A percentile compares a stretch with the other conserved stretches of the same genome.
These are phyloP conservation scores for Cyclotella choctawhatcheeana DNA, from an alignment of 108 stramenopile genomes.

Conservation along the genomic window DNA sequence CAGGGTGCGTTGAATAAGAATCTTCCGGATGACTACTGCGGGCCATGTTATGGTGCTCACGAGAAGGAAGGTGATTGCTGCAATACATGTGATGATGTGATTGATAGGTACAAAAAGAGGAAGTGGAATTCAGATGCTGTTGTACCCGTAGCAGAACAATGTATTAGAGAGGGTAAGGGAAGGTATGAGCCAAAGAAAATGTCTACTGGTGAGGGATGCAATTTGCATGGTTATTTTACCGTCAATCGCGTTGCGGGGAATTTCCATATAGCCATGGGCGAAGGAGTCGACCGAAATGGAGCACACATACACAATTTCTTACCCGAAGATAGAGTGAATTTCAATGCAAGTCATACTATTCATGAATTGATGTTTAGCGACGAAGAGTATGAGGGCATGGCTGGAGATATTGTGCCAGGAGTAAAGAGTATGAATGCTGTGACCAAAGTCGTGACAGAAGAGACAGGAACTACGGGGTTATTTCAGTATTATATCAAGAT, in stretches of 20 bases:
- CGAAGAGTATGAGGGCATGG: conserved; percentile 54
- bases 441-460: conserved; percentile 70
- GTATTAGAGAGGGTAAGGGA: conserved; percentile 88
- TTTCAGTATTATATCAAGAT: conserved; percentile 97
- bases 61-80: conserved; percentile 81
- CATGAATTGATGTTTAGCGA: conserved; percentile 90
- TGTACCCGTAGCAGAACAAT: conserved; percentile 85
- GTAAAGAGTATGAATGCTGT: conserved; percentile 71
- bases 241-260: conserved; percentile 97
- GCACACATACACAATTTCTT: conserved; percentile 88
- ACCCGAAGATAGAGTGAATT: conserved; percentile 88
- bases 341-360: conserved; percentile 95
- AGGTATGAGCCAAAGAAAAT: conserved; percentile 61
- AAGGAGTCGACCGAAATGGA: conserved; percentile 92
- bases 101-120: conserved; percentile 66
- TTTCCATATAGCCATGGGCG: conserved; percentile 98
- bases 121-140: conserved; percentile 83
- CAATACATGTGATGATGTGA: conserved; percentile 81
- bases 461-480: conserved; percentile 84
- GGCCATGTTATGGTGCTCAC: conserved; percentile 95
- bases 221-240: conserved; percentile 87
- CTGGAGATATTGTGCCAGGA: conserved; percentile 11
- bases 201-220: conserved; percentile 91
- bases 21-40: conserved; percentile 90
- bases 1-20: conserved; percentile 40